Evolutionary conservation across 2,329 filamentous ascomycete species (phyloP).

Genomic region (Ophiostoma sp.): DNA sequence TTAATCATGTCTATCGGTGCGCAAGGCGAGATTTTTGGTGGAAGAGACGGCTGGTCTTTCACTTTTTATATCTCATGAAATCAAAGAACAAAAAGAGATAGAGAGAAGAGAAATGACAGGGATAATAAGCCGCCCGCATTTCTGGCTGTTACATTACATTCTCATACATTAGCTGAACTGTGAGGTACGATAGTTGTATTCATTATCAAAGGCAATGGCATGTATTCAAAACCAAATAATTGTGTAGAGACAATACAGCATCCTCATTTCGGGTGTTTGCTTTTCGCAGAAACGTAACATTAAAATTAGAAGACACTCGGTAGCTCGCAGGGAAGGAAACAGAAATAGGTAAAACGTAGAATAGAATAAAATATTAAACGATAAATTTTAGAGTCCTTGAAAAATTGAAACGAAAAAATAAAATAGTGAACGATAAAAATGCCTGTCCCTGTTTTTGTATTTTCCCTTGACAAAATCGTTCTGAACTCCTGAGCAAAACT

Average conservation of each 20-base stretch:
- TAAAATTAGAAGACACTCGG: too few species aligned
- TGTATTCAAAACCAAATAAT: neutral
- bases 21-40: neutral
- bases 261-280: slow-evolving; percentile 21
- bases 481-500: neutral
- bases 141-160: neutral
- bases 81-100: too few species aligned
- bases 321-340: neutral
- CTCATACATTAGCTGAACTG: neutral
- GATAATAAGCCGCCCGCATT: neutral
- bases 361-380: neutral
- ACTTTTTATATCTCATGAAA: too few species aligned
- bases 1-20: neutral
- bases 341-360: neutral
- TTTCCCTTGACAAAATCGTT: neutral
- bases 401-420: neutral
- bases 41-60: neutral
- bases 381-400: neutral
- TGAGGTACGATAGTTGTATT: neutral
- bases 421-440: too few species aligned
- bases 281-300: neutral
- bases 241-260: neutral
- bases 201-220: neutral
- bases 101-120: too few species aligned
- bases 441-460: neutral